These are phyloP conservation scores for Mucor irregularis DNA, from an alignment of 371 early-diverging fungal species.

Conservation along the genomic window DNA sequence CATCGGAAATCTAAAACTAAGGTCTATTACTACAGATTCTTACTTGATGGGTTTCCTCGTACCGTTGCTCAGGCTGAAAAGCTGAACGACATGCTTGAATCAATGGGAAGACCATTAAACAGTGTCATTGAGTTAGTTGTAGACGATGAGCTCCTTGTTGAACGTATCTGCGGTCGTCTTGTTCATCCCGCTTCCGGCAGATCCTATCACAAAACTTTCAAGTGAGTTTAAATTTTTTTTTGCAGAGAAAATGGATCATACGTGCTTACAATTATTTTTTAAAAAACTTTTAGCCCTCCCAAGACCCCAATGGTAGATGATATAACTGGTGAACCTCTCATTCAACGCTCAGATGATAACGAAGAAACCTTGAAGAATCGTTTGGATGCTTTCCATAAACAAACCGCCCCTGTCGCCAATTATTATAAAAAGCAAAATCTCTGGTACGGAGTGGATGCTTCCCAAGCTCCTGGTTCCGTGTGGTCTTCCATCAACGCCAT, in stretches of 20 bases:
- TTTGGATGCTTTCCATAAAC: conserved; percentile 91
- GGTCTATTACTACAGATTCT: conserved; percentile 67
- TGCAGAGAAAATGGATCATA: too few relatives aligned
- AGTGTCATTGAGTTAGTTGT: conserved; percentile 92
- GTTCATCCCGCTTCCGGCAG: conserved; percentile 95
- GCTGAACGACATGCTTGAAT: conserved; percentile 93
- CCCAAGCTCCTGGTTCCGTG: conserved; percentile 86
- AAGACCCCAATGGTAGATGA: conserved; percentile 89
- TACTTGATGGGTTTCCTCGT: conserved; percentile 99
- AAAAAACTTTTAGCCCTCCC: neutral
- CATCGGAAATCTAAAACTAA: neutral
- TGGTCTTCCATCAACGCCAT: conserved; percentile 92
- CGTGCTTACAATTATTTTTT: too few relatives aligned
- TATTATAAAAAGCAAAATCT: conserved; percentile 96
- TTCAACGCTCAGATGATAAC: conserved; percentile 98
- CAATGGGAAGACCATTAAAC: conserved; percentile 81
- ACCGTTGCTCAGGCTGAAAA: conserved; percentile 98
- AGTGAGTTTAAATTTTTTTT: too few relatives aligned
- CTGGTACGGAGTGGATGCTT: conserved; percentile 91
- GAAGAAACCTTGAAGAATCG: conserved; percentile 93
- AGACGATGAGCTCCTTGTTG: conserved; percentile 91
- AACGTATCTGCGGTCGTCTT: conserved; percentile 94
- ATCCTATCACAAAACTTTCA: conserved; percentile 95
- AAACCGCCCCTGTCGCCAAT: conserved; percentile 95
- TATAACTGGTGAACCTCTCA: conserved; percentile 95